Conservation (phyloP, 139 green algal species). For the Picochlorum sp. region DNA sequence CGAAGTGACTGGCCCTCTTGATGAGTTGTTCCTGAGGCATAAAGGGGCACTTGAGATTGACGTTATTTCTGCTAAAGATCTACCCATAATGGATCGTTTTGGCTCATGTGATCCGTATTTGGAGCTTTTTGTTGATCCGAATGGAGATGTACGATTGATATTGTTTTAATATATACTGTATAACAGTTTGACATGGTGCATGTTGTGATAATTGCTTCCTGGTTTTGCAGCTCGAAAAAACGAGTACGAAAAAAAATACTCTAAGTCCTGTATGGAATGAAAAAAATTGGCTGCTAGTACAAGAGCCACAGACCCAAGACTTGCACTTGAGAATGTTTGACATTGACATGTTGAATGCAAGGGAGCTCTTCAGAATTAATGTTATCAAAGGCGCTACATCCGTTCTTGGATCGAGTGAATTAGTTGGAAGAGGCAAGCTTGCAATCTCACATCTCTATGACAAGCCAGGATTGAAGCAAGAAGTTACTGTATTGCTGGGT, state of each 20-base stretch:
- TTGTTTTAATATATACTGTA: too few species aligned
- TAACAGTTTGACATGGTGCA: not conserved
- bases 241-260: conserved; percentile 20
- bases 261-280: conserved; percentile 36
- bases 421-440: conserved; percentile 31
- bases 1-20: conserved; percentile 28
- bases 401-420: conserved; percentile 15
- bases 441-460: conserved; percentile 14
- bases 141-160: not conserved
- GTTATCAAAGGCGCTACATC: conserved; percentile 33
- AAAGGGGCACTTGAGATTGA: conserved; percentile 32
- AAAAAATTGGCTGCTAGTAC: conserved; percentile 35
- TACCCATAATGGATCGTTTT: conserved; percentile 28
- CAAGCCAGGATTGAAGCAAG: conserved; percentile 1
- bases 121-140: conserved; percentile 11
- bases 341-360: conserved; percentile 53
- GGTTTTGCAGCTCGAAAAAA: conserved; percentile 8
- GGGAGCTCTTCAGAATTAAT: conserved; percentile 40
- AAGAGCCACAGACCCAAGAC: conserved; percentile 37
- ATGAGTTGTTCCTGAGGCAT: conserved; percentile 37
- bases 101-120: conserved; percentile 32
- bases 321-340: conserved; percentile 45
- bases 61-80: conserved; percentile 22
- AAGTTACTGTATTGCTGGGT: conserved; percentile 26
- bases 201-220: too few species aligned